Base-by-base conservation (phyloP, 1,139 yeast species). In the Geotrichum australiense region DNA sequence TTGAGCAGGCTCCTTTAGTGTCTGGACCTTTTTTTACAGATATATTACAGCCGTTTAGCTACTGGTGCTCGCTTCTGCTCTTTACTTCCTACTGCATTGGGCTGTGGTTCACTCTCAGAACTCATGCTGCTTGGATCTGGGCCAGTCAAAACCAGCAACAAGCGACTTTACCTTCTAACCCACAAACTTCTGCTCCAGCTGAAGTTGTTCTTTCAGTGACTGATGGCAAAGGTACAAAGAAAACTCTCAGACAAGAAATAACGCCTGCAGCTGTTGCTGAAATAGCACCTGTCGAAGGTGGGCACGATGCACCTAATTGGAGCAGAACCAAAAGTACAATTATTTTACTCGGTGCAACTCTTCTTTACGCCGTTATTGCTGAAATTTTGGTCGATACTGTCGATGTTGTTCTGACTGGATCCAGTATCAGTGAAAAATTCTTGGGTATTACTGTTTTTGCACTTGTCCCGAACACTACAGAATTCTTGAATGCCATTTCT, bases 301-400 rank as follows among this genome's bases (percentile, higher is more conserved):
- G 94, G 0, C 98, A 91, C 53, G 97, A 89, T 61, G 95, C 96
- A 0, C 97, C 98, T 32, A 91, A 91, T 58, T 91, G 99, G 99
- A 81, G 95, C 10, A 71, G 93, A 53, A 68, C 70, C 14, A 89
- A 89, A 62, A 84, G 96, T 3, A 74, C 95, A 0, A 74, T 82
- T n/a, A 89, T 91, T 36, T 69, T 91, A 39, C 67, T 91, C 11
- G 74, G 83, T 3, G 94, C 98, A 0, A 91, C 98, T 0, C 52
- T 89, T 10, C 64, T 87, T 28, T 91, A 91, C 61, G 97, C 98
- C 0, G 65, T 87, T 19, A 89, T 91, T 55, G 98, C 99, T 0
- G 98, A 91, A 60, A 87, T 91, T 36, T 68, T 91, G 48, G 98
- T 91, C 28, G 89, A 85, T 57, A 87, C 91, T 50, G 97, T 93